phyloP scores from a whole-genome alignment of 2,329 filamentous ascomycete species.

The Xylaria sp. region DNA sequence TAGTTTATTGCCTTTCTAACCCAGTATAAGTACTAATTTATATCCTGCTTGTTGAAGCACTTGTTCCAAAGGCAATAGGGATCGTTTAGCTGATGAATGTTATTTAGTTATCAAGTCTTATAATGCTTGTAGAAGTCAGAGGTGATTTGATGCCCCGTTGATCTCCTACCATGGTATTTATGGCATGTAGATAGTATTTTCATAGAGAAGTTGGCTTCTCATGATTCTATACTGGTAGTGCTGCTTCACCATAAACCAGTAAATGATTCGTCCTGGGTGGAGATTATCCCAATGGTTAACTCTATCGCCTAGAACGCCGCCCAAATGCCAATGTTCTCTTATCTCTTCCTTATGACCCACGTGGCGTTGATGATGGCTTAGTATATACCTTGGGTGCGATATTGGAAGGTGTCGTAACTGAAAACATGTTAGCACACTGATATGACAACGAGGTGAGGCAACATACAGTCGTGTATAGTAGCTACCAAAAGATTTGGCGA shows the following conservation, averaged over 20 bases:
- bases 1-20: neutral
- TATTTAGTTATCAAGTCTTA: constrained; percentile 6
- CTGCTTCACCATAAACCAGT: constrained; percentile 39
- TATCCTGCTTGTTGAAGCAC: neutral
- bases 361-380: constrained; percentile 53
- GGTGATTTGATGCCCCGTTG: neutral
- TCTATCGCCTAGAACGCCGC: constrained; percentile 49
- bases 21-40: neutral
- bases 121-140: neutral
- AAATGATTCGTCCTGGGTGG: constrained; percentile 40
- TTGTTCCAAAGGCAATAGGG: neutral
- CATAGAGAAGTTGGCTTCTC: constrained; percentile 34
- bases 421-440: constrained; percentile 15
- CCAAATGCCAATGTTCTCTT: constrained; percentile 47
- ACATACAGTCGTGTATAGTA: constrained; percentile 86
- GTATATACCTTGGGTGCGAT: constrained; percentile 88
- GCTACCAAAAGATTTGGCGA: constrained; percentile 83
- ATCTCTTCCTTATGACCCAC: constrained; percentile 33
- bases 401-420: constrained; percentile 87
- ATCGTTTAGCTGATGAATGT: neutral
- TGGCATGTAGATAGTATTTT: constrained; percentile 30
- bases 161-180: constrained; percentile 8
- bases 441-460: neutral
- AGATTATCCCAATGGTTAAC: constrained; percentile 44
- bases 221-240: constrained; percentile 37